Evolutionary conservation across 164 flowering plant species (phyloP), one percentile per base, ranked within the genome.

Genomic region (Santalum album): DNA sequence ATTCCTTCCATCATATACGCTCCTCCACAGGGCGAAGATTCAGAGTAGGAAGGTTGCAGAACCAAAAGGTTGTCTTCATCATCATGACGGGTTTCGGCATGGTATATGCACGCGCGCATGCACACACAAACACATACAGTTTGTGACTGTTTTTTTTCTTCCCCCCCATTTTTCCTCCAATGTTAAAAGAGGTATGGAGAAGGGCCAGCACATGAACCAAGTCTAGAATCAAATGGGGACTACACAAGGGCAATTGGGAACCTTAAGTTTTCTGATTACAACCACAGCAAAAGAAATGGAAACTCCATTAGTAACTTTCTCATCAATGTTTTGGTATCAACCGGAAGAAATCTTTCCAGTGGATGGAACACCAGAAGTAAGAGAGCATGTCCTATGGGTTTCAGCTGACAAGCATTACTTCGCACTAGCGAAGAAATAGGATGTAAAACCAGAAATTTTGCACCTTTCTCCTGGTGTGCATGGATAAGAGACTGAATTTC

Each of bases 281-380:
- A 40, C 53, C 71, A 58, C 15, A 29, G 26, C 15, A 42, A 49
- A 2, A 42, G 42, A 0, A 24, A 22, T 12, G 50, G 52, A 1
- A 39, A 12, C 0, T 22, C 60, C 2, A 17, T 42, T 0, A 72
- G 67, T 3, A 84, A 84, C 55, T 61, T 75, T 24, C 62, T 84
- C n/a, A 87, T 84, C 68, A 76, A 61, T 56, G 75, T 82, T 0
- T n/a, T 84, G 96, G 96, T 81, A 67, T 54, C 96, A 87, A 55
- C 83, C 87, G 0, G 92, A 87, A 65, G 87, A 84, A 43, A 65
- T 84, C 1, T 87, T 81, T 56, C 86, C 83, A 0, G 60, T 72
- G 1, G 42, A 71, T 46, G 89, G 87, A 35, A 57, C 36, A 29
- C 87, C 91, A 20, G 96, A 87, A 67, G 69, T 39, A 1, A 68